Conservation (phyloP, 306 rosid species). For the Cicer bijugum region DNA sequence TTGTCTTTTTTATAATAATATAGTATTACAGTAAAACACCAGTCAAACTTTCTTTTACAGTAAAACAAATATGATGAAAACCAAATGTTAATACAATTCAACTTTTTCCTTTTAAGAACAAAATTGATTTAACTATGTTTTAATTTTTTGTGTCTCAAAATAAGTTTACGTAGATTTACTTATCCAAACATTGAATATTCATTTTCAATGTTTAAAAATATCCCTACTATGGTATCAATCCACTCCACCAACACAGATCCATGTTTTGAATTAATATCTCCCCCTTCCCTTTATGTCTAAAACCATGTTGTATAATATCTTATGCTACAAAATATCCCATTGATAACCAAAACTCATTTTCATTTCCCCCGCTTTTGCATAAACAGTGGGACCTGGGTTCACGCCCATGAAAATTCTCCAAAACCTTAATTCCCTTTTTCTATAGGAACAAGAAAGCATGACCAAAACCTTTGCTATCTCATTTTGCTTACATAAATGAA, state of each 20-base stretch:
- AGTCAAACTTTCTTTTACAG: too few species aligned
- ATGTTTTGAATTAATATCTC: not conserved
- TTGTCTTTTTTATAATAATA: too few species aligned
- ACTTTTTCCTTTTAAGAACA: not conserved
- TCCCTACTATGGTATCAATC: constrained; percentile 12
- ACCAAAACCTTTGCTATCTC: constrained; percentile 25
- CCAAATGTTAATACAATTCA: not conserved
- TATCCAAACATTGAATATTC: constrained; percentile 27
- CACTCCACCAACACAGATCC: constrained; percentile 31
- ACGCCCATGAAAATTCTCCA: constrained; percentile 14
- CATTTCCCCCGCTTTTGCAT: constrained; percentile 17
- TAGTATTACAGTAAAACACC: too few species aligned
- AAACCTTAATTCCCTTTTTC: constrained; percentile 26
- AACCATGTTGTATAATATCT: constrained; percentile 39
- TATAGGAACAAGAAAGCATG: constrained; percentile 33
- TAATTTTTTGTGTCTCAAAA: constrained; percentile 20
- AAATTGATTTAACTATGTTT: not conserved
- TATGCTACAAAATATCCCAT: constrained; percentile 47
- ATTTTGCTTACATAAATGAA: constrained; percentile 39
- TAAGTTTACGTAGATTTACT: constrained; percentile 16
- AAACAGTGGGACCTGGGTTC: constrained; percentile 38
- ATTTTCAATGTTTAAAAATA: constrained; percentile 41
- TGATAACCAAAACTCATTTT: constrained; percentile 16
- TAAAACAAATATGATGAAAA: not conserved
- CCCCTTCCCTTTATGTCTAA: constrained; percentile 35